Evolutionary conservation across 345 rosid species (phyloP).

Genomic region (Citrus mangshanensis): DNA sequence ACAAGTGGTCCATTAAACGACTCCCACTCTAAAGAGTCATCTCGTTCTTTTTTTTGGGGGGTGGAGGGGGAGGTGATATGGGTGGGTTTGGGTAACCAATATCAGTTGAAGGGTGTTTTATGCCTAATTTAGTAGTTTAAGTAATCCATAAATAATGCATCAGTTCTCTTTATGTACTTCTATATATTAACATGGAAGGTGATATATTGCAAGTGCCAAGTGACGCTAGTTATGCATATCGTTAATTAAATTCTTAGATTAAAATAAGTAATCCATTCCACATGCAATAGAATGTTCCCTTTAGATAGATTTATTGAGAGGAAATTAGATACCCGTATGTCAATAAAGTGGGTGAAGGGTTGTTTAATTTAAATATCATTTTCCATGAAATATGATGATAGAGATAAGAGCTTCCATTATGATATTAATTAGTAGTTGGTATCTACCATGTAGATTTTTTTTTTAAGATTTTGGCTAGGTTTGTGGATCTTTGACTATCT

Average conservation of each 20-base stretch:
- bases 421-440: background rate
- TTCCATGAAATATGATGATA: background rate
- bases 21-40: conserved; percentile 4
- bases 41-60: too few relatives aligned
- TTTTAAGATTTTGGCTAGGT: background rate
- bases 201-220: background rate
- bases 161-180: background rate
- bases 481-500: background rate
- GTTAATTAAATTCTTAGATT: background rate
- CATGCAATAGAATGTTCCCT: background rate
- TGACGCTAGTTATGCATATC: background rate
- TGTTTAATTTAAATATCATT: background rate
- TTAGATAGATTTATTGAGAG: too few relatives aligned
- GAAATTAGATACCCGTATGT: background rate
- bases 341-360: background rate
- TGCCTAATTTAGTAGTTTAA: background rate
- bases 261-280: background rate
- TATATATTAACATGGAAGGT: background rate
- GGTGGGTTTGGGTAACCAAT: conserved; percentile 15
- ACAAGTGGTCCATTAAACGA: background rate
- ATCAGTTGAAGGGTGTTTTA: background rate
- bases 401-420: background rate
- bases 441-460: background rate
- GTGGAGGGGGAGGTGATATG: background rate
- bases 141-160: background rate